These are phyloP conservation scores for Aspergillus taichungensis DNA, from an alignment of 495 filamentous ascomycete species.

Conservation along the genomic window DNA sequence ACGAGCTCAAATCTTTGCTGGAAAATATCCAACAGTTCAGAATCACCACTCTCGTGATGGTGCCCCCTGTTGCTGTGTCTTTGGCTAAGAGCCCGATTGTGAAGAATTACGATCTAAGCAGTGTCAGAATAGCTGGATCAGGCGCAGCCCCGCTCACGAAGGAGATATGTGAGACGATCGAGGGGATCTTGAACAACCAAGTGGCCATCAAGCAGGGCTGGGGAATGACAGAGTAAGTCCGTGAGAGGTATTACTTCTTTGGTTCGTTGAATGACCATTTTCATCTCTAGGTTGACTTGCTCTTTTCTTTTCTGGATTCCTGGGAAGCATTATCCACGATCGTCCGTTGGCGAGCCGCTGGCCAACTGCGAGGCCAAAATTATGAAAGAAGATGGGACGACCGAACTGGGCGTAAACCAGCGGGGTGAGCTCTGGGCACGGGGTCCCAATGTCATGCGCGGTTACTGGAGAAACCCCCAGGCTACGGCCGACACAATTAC, in stretches of 20 bases:
- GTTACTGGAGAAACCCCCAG: slow-evolving; percentile 42
- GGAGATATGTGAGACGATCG: slow-evolving; percentile 52
- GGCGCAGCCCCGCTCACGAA: slow-evolving; percentile 58
- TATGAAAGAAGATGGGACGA: slow-evolving; percentile 32
- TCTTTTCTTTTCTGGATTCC: too few species aligned
- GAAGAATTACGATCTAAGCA: slow-evolving; percentile 58
- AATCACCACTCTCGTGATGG: slow-evolving; percentile 51
- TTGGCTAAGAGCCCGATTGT: slow-evolving; percentile 62
- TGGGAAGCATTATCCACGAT: too few species aligned
- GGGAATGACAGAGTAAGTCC: slow-evolving; percentile 69
- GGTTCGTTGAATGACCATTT: too few species aligned
- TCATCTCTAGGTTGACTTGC: too few species aligned
- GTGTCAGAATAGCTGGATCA: slow-evolving; percentile 44
- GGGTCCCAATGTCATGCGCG: slow-evolving; percentile 44
- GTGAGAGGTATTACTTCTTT: too few species aligned
- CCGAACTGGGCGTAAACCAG: slow-evolving; percentile 22
- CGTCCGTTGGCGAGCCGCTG: too few species aligned
- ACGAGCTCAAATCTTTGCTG: slow-evolving; percentile 64
- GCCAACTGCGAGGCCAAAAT: not conserved
- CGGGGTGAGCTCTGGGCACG: slow-evolving; percentile 55
- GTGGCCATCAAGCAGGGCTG: slow-evolving; percentile 68
- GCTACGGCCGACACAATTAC: slow-evolving; percentile 41
- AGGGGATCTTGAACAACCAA: slow-evolving; percentile 48
- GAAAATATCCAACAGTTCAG: slow-evolving; percentile 56
- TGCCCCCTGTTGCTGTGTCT: slow-evolving; percentile 61